Conservation (phyloP, 2,329 filamentous ascomycete genomes). For the Claviceps cyperi region DNA sequence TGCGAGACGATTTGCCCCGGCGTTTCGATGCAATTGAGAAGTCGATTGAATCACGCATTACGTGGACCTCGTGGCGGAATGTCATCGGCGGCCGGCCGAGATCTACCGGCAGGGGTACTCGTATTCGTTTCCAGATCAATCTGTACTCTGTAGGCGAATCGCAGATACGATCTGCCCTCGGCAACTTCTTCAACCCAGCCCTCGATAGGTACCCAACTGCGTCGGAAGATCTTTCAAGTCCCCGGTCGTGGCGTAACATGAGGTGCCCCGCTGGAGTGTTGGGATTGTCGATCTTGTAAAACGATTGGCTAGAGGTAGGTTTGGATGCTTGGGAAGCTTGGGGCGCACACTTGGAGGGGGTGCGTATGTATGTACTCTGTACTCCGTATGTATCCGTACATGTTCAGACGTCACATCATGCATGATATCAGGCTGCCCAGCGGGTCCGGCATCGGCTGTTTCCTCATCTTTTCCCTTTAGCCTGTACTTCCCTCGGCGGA, state of each 20-base stretch:
- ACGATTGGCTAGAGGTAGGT: slow-evolving; percentile 9
- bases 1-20: too few relatives aligned
- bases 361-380: too few relatives aligned
- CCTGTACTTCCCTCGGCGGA: not conserved
- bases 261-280: too few relatives aligned
- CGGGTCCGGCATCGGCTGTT: not conserved
- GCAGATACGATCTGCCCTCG: not conserved
- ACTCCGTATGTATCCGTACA: too few relatives aligned
- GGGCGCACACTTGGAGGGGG: not conserved
- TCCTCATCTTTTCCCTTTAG: not conserved
- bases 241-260: not conserved
- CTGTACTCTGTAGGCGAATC: not conserved
- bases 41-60: too few relatives aligned
- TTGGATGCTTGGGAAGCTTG: not conserved
- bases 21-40: too few relatives aligned
- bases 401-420: too few relatives aligned
- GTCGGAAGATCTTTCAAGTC: not conserved
- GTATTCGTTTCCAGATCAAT: not conserved
- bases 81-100: not conserved
- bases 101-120: not conserved
- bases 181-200: not conserved
- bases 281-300: slow-evolving; percentile 6
- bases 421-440: too few relatives aligned
- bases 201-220: too few relatives aligned
- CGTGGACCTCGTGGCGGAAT: too few relatives aligned